Evolutionary conservation across 192 early-diverging fungal species (phyloP), one percentile per base, ranked within the genome.

Genomic region (Backusella tuberculispora): DNA sequence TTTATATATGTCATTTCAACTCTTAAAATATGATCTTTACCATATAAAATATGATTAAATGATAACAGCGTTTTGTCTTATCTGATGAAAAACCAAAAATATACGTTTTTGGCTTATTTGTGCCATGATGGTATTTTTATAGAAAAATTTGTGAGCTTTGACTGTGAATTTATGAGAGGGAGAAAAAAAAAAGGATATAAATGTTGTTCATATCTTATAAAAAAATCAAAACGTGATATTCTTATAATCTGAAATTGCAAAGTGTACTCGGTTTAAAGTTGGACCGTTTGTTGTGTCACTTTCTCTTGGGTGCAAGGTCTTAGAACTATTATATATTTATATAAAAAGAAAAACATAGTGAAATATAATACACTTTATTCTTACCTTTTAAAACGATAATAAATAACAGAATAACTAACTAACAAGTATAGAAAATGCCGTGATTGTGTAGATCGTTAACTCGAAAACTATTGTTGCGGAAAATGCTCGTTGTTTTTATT

Each of bases 11-110:
- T 21, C 21, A 26, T 10, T 24, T 26, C 53, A 60, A 60, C 53
- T 60, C 53, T 60, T 60, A 60, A 60, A 60, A 60, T 60, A 60
- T 26, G 26, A 60, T 60, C 21, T 24, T 60, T 60, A 60, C 53
- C 21, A 60, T 60, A 60, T 26, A 60, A 24, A 60, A 60, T 26
- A 24, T 60, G 10, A 13, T 34, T 1, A 60, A 60, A 60, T 60
- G 53, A 60, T 60, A 60, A 60, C 53, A 60, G 12, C 0, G 21
- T 4, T 12, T 12, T 60, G 4, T 10, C 53, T 60, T 60, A 60
- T 60, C 53, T 26, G 53, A 26, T 60, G 21, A 60, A 26, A 42
- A 12, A 12, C 10, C 9, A 24, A 60, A 60, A 60, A 60, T 60
- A 12, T 10, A 21, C 26, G 24, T 60, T 60, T 50, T 50, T 50